Conservation (phyloP, 1,284 basidiomycete genomes). For the Leccinum fallax region DNA sequence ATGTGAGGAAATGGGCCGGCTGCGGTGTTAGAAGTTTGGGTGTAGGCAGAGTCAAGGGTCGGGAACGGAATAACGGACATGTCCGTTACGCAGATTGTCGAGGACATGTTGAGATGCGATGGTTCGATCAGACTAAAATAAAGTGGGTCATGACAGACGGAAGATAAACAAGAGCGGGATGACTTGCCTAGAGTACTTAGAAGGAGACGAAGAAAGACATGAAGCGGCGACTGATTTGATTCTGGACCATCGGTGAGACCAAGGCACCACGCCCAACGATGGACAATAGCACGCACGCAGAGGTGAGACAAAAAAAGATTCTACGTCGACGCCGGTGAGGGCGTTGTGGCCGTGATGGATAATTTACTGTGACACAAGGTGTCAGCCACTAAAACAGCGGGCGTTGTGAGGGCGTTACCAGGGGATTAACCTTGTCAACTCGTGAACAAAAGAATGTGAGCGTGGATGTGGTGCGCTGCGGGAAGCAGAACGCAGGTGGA, state of each 20-base stretch:
- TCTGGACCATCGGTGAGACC: conserved; percentile 22
- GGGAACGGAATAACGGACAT: conserved; percentile 42
- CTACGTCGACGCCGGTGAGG: conserved; percentile 11
- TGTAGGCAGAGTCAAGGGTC: conserved; percentile 31
- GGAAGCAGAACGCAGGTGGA: conserved; percentile 5
- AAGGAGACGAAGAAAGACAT: conserved; percentile 23
- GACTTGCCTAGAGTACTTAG: conserved; percentile 17
- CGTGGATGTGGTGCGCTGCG: conserved; percentile 1
- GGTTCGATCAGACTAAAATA: conserved; percentile 8
- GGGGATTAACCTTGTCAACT: conserved; percentile 4
- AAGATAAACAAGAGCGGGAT: not conserved
- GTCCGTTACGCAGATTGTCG: conserved; percentile 36
- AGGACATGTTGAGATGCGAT: conserved; percentile 24
- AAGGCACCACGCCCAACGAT: not conserved
- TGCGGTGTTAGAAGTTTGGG: conserved; percentile 52
- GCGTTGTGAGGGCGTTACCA: conserved; percentile 9
- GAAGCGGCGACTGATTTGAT: conserved; percentile 16
- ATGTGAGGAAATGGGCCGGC: conserved; percentile 47
- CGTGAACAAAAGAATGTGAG: conserved; percentile 24
- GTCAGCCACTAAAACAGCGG: conserved; percentile 13
- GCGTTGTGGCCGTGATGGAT: conserved; percentile 9
- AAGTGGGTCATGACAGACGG: not conserved
- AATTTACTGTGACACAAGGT: conserved; percentile 21
- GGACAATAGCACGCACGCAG: conserved; percentile 14
- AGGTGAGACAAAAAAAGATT: conserved; percentile 5